Conservation (phyloP, 805 yeast genomes). For the Candida ortonii region DNA sequence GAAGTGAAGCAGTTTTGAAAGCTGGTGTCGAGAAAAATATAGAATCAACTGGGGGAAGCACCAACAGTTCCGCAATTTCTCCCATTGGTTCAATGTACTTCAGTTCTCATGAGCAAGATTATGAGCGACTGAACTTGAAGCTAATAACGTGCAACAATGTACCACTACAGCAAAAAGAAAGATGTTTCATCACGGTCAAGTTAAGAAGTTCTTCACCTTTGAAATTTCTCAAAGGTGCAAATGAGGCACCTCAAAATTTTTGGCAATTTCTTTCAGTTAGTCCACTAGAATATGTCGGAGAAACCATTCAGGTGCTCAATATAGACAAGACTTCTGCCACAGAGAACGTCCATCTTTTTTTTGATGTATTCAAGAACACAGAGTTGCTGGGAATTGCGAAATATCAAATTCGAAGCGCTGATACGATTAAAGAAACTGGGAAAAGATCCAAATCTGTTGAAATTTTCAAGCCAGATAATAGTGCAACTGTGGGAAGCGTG, state of each 20-base stretch:
- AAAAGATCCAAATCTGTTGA: conserved; percentile 45
- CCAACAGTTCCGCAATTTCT: conserved; percentile 49
- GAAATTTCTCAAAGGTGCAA: conserved; percentile 65
- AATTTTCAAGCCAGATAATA: conserved; percentile 39
- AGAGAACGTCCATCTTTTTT: conserved; percentile 51
- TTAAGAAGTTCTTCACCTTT: conserved; percentile 51
- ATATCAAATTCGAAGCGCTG: conserved; percentile 36
- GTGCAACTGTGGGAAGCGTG: conserved; percentile 38
- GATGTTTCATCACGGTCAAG: conserved; percentile 50
- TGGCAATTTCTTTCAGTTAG: conserved; percentile 77
- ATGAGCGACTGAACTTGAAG: conserved; percentile 59
- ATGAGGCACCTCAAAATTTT: conserved; percentile 44
- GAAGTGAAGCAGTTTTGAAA: conserved; percentile 36
- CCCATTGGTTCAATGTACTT: conserved; percentile 63
- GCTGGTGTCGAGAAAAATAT: too few species aligned
- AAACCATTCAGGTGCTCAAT: conserved; percentile 62
- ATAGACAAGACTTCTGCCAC: conserved; percentile 42
- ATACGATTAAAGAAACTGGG: conserved; percentile 34
- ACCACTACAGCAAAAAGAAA: conserved; percentile 21
- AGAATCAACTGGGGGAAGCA: conserved; percentile 8
- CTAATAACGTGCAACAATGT: conserved; percentile 43
- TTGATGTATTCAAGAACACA: conserved; percentile 64
- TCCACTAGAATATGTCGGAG: conserved; percentile 72
- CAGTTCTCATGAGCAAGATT: conserved; percentile 57
- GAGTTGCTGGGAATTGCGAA: conserved; percentile 57